Conservation (phyloP, 805 yeast species). For the Myxozyma mucilagina region DNA sequence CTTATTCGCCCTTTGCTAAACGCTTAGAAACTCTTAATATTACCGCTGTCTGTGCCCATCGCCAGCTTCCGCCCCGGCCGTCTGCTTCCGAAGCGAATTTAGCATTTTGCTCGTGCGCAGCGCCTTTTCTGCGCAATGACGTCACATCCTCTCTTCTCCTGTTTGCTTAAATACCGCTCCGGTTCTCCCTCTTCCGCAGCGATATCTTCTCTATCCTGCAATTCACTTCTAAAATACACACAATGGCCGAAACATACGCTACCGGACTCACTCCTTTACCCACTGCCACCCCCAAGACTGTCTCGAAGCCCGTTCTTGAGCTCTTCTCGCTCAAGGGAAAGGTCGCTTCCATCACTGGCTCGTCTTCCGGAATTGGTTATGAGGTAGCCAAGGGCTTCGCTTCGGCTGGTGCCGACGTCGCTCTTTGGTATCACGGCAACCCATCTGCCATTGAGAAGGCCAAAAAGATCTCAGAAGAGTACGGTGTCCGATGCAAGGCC, state of each 20-base stretch:
- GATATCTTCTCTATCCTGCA: background rate
- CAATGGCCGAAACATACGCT: slow-evolving; percentile 30
- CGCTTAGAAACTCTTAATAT: too few relatives aligned
- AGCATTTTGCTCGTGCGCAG: background rate
- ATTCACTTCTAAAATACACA: background rate
- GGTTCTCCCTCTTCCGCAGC: background rate
- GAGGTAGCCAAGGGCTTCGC: slow-evolving; percentile 52
- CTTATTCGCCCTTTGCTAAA: too few relatives aligned
- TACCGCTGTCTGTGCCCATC: too few relatives aligned
- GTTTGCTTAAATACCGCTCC: background rate
- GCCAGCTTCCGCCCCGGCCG: too few relatives aligned
- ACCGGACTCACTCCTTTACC: slow-evolving; percentile 51
- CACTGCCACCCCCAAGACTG: slow-evolving; percentile 49
- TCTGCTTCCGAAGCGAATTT: background rate
- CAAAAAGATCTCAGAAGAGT: slow-evolving; percentile 52
- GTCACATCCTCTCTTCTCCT: background rate
- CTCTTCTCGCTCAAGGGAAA: slow-evolving; percentile 65
- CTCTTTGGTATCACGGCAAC: slow-evolving; percentile 63
- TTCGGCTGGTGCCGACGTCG: slow-evolving; percentile 71
- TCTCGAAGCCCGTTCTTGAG: slow-evolving; percentile 58
- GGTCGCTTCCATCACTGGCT: slow-evolving; percentile 51
- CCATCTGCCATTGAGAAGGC: slow-evolving; percentile 64
- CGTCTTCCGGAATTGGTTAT: slow-evolving; percentile 55
- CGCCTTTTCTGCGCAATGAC: background rate
- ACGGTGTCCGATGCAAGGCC: slow-evolving; percentile 63